phyloP scores from a whole-genome alignment of 495 filamentous ascomycete species.

The Aspergillus indologenus region DNA sequence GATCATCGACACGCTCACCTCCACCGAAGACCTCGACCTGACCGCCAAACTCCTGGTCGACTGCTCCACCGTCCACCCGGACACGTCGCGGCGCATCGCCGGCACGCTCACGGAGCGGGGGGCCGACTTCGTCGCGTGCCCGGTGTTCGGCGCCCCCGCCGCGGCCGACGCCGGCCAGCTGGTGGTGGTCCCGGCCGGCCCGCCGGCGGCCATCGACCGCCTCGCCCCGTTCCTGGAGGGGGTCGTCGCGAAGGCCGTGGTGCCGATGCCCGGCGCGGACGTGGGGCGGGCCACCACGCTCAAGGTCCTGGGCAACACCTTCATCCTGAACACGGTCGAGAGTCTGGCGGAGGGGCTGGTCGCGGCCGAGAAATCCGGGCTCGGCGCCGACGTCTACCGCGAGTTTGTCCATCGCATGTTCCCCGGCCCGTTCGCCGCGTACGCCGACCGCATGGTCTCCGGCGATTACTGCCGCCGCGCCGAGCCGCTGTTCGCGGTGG shows the following conservation, averaged over 20 bases:
- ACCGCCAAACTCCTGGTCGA: slow-evolving; percentile 58
- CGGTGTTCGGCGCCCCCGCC: slow-evolving; percentile 78
- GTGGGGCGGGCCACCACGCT: slow-evolving; percentile 44
- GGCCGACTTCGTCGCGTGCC: slow-evolving; percentile 73
- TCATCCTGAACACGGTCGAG: slow-evolving; percentile 81
- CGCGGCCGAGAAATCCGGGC: slow-evolving; percentile 74
- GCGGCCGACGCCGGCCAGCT: slow-evolving; percentile 75
- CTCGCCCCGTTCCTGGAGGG: slow-evolving; percentile 73
- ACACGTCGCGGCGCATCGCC: slow-evolving; percentile 66
- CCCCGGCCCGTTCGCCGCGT: slow-evolving; percentile 56
- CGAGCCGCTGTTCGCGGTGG: slow-evolving; percentile 82
- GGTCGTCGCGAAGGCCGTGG: slow-evolving; percentile 67
- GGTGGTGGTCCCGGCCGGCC: slow-evolving; percentile 73
- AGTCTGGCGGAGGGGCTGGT: slow-evolving; percentile 71
- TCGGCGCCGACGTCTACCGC: slow-evolving; percentile 68
- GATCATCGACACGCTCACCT: slow-evolving; percentile 38
- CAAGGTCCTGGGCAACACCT: slow-evolving; percentile 85
- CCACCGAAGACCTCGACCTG: slow-evolving; percentile 33
- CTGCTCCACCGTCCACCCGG: slow-evolving; percentile 84
- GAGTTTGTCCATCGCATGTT: slow-evolving; percentile 63
- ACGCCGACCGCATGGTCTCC: slow-evolving; percentile 66
- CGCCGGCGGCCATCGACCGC: slow-evolving; percentile 54
- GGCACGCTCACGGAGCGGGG: slow-evolving; percentile 53
- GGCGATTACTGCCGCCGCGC: slow-evolving; percentile 72
- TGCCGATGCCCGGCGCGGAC: slow-evolving; percentile 49